Evolutionary conservation across 768 basidiomycete genomes (phyloP), one percentile per base, ranked within the genome.

Genomic region (Butyriboletus loyo): DNA sequence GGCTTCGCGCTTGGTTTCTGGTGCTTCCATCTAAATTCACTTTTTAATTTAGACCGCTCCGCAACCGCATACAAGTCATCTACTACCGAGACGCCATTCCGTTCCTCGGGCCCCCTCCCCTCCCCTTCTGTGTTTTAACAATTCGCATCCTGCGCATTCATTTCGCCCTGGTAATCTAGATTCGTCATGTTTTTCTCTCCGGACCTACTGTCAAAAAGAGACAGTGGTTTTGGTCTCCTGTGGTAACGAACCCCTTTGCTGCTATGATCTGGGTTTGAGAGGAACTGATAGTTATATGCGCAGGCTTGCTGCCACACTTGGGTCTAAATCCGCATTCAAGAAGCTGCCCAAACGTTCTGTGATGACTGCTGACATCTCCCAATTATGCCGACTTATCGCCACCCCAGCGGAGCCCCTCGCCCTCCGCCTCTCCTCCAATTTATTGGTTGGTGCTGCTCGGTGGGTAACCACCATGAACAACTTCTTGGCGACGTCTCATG

Each of bases 261-360:
- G 19, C n/a, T 13, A 28, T 38, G 24, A 15, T 21, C 22, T 11
- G 25, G 4, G 19, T 27, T 13, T 19, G 32, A 19, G 27, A 19
- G 24, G 19, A 34, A 44, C 55, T 65, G 36, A 67, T 39, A 5
- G 10, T 28, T 35, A 21, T 49, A 52, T 53, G 55, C 44, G 28
- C 53, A 96, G 93, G 93, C 83, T 96, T 22, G 91, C 91, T 8
- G 92, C 93, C 2, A 96, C 93, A 1, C 75, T 95, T 22, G 93
- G 93, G 37, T 85, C 92, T 8, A 88, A 86, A 71, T 88, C 89
- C n/a, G 81, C 83, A 14, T 89, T 92, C 71, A 90, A 82, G 63
- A 92, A 87, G 62, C 73, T 96, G 5, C 86, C 91, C 4, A 86
- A 82, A 67, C 83, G 86, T 57, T 89, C 89, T 49, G 86, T 95